These are phyloP conservation scores for Globisporangium rhizosaccharum DNA, from an alignment of 352 stramenopile species.

Conservation along the genomic window DNA sequence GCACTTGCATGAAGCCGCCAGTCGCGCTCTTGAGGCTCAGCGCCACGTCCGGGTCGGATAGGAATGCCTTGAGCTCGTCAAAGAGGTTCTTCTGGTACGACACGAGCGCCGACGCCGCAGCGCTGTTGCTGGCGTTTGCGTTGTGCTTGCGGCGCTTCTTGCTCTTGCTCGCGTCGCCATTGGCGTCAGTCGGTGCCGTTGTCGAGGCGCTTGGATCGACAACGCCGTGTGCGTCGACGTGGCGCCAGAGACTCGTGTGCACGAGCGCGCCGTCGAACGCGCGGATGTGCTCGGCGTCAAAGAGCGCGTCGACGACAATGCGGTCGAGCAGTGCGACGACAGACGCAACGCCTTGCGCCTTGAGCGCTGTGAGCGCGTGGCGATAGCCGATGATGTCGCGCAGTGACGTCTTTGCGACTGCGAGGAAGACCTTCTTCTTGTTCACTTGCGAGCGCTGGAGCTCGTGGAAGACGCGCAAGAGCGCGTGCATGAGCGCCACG, in stretches of 20 bases:
- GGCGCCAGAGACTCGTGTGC: constrained; percentile 25
- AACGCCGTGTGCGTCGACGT: constrained; percentile 2
- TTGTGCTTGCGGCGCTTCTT: constrained; percentile 49
- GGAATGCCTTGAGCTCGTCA: constrained; percentile 54
- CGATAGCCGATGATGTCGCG: constrained; percentile 52
- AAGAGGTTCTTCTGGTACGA: constrained; percentile 82
- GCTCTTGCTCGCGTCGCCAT: constrained; percentile 1
- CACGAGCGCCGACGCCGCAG: constrained; percentile 25
- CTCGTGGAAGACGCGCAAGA: constrained; percentile 70
- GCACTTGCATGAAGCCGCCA: constrained; percentile 54
- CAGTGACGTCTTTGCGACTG: constrained; percentile 75
- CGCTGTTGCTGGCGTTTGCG: background rate
- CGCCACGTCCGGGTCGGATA: constrained; percentile 31
- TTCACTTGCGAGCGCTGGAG: constrained; percentile 82
- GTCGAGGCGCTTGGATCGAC: background rate
- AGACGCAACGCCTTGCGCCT: constrained; percentile 11
- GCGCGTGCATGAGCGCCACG: constrained; percentile 37
- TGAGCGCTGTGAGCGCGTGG: constrained; percentile 30
- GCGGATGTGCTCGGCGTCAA: constrained; percentile 70
- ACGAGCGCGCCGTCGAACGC: constrained; percentile 65
- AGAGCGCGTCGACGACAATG: constrained; percentile 66
- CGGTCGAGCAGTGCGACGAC: constrained; percentile 40
- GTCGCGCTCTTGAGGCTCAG: constrained; percentile 38
- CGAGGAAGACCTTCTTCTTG: constrained; percentile 85
- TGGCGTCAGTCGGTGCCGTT: background rate